These are phyloP conservation scores for Nicotiana sylvestris DNA, from an alignment of 257 asterid species.

Conservation along the genomic window DNA sequence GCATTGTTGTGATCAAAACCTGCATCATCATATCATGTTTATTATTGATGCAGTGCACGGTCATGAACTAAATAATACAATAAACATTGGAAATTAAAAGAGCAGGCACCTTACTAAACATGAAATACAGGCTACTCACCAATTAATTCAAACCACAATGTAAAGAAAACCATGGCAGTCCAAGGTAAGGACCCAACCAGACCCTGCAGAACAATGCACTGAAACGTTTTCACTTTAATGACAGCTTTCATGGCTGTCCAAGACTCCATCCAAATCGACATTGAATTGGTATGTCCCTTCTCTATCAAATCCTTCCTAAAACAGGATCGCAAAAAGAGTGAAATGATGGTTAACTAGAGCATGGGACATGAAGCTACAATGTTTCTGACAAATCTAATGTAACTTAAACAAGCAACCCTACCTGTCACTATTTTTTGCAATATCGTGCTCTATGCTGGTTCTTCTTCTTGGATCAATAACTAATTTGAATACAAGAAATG, in stretches of 20 bases:
- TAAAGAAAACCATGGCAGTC: conserved; percentile 90
- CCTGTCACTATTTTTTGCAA: conserved; percentile 45
- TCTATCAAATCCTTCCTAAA: conserved; percentile 64
- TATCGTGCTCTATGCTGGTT: conserved; percentile 24
- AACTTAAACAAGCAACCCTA: conserved; percentile 17
- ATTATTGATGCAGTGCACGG: not conserved
- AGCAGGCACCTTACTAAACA: not conserved
- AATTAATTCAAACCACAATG: conserved; percentile 86
- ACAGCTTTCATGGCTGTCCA: conserved; percentile 84
- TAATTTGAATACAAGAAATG: conserved; percentile 62
- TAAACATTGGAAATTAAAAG: not conserved
- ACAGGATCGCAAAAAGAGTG: not conserved
- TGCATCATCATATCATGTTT: conserved; percentile 22
- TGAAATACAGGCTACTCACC: conserved; percentile 34
- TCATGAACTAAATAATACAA: not conserved
- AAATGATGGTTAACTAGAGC: not conserved
- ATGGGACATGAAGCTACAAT: not conserved
- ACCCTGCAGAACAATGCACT: conserved; percentile 87
- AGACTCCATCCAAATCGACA: conserved; percentile 68
- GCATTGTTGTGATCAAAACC: conserved; percentile 89
- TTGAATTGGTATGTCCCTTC: conserved; percentile 35
- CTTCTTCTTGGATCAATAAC: conserved; percentile 74
- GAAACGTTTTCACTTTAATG: conserved; percentile 79
- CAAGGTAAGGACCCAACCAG: conserved; percentile 88
- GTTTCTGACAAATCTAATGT: not conserved